These are phyloP conservation scores for Colletotrichum australisinense DNA, from an alignment of 2,329 filamentous ascomycete species.

Conservation along the genomic window DNA sequence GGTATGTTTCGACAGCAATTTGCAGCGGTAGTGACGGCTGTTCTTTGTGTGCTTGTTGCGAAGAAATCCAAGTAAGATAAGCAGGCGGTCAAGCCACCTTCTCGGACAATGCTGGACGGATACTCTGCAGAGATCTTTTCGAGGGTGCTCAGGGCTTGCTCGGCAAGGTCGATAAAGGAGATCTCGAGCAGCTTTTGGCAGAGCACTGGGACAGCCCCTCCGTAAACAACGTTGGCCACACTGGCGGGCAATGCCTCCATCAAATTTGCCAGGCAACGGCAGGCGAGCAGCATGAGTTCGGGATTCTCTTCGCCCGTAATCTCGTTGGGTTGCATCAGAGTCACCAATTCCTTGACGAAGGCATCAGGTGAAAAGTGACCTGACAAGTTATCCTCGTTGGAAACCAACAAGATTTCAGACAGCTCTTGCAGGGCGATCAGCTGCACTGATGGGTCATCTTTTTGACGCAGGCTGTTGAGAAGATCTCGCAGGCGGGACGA, in stretches of 20 bases:
- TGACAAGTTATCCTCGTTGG: constrained; percentile 95
- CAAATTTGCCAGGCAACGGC: constrained; percentile 93
- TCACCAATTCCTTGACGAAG: constrained; percentile 94
- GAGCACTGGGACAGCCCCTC: constrained; percentile 92
- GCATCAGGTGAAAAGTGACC: constrained; percentile 95
- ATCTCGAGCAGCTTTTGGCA: constrained; percentile 97
- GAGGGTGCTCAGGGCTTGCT: constrained; percentile 94
- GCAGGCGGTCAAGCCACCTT: constrained; percentile 95
- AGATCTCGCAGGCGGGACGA: constrained; percentile 84
- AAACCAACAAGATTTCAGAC: constrained; percentile 92
- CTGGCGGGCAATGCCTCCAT: constrained; percentile 97
- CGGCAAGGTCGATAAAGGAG: constrained; percentile 95
- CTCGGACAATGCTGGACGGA: constrained; percentile 92
- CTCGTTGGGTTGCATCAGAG: constrained; percentile 91
- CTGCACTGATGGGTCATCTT: constrained; percentile 88
- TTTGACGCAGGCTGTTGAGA: constrained; percentile 79
- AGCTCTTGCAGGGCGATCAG: constrained; percentile 93
- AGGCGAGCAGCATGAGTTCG: constrained; percentile 97
- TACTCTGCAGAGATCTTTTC: constrained; percentile 99
- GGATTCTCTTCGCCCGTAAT: constrained; percentile 87
- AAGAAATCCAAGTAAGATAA: constrained; percentile 98
- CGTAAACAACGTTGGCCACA: constrained; percentile 95
- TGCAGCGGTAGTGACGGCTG: constrained; percentile 95
- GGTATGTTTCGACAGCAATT: constrained; percentile 98
- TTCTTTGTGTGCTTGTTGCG: constrained; percentile 94